Evolutionary conservation across 2,329 filamentous ascomycete genomes (phyloP), one percentile per base, ranked within the genome.

Genomic region (Aspergillus brunneoviolaceus): DNA sequence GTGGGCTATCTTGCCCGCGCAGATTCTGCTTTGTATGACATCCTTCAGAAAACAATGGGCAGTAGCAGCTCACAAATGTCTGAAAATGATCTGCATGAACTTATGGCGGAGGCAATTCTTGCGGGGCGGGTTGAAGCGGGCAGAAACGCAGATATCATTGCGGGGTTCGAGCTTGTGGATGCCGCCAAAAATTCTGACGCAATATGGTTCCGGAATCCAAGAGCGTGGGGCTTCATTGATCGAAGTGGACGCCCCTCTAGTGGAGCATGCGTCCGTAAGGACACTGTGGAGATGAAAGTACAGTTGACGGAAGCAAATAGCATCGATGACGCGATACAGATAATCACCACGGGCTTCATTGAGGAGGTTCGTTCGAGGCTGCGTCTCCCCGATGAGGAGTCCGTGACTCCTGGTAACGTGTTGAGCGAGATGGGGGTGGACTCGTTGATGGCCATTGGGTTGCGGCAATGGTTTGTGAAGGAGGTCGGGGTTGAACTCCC

Each of bases 31-130:
- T 12, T 29, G 21, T 45, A 49, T 9, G 27, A 49, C 27, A 11
- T 33, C 25, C 47, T 55, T 23, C 42, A 55, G n/a, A 45, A n/a
- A 23, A 55, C 47, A 21, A 55, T 47, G 23, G 53, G 42, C 3
- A 48, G 39, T 16, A 45, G 39, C 39, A 45, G 42, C 11, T 19
- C 53, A 4, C 16, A 55, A 5, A 21, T 54, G 65, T 72, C 70
- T 7, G 72, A 74, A 27, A 62, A 67, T 19, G 74, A 75, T 49
- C 69, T 71, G 53, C 66, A 69, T 33, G 70, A 74, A 50, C 59
- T 69, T 3, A 68, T 76, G 49, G 68, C 69, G 9, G 73, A 76
- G 56, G 71, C 65, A 5, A 67, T 76, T 10, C 57, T 72, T 1
- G 63, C 63, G 12, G 57, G 63, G 7, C 66, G 64, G 2, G 64